These are phyloP conservation scores for Magnusiomyces paraingens DNA, from an alignment of 1,139 yeast genomes.

Conservation along the genomic window DNA sequence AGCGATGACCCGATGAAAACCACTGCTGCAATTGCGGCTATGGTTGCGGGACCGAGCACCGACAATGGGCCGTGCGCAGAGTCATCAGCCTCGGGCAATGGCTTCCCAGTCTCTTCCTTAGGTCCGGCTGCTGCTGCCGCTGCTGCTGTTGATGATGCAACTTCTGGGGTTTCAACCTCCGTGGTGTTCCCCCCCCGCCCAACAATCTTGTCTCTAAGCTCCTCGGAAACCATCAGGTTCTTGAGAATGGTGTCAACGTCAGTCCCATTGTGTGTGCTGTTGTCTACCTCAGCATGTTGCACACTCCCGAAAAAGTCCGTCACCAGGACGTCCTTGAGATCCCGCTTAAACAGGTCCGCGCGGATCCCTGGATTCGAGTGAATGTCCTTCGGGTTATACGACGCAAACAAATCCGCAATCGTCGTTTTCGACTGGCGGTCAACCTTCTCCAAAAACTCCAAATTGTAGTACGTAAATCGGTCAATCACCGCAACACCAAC, in stretches of 20 bases:
- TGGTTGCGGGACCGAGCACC: no score
- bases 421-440: slow-evolving; percentile 70
- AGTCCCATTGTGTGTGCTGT: slow-evolving; percentile 17
- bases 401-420: slow-evolving; percentile 73
- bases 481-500: slow-evolving; percentile 98
- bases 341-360: slow-evolving; percentile 66
- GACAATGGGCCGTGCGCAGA: no score
- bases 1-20: not conserved
- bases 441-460: slow-evolving; percentile 77
- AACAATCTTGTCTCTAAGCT: not conserved
- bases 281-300: slow-evolving; percentile 70
- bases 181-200: not conserved
- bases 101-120: not conserved
- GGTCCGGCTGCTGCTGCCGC: not conserved
- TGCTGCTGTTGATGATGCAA: not conserved
- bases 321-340: slow-evolving; percentile 61
- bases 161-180: not conserved
- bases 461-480: slow-evolving; percentile 84
- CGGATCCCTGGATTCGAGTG: slow-evolving; percentile 92
- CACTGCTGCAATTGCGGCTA: no score
- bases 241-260: slow-evolving; percentile 32
- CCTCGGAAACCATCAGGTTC: slow-evolving; percentile 8
- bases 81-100: no score
- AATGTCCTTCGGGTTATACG: slow-evolving; percentile 75
- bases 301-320: slow-evolving; percentile 96